phyloP scores from a whole-genome alignment of 163 green algal species.

The Scenedesmus sp. region DNA sequence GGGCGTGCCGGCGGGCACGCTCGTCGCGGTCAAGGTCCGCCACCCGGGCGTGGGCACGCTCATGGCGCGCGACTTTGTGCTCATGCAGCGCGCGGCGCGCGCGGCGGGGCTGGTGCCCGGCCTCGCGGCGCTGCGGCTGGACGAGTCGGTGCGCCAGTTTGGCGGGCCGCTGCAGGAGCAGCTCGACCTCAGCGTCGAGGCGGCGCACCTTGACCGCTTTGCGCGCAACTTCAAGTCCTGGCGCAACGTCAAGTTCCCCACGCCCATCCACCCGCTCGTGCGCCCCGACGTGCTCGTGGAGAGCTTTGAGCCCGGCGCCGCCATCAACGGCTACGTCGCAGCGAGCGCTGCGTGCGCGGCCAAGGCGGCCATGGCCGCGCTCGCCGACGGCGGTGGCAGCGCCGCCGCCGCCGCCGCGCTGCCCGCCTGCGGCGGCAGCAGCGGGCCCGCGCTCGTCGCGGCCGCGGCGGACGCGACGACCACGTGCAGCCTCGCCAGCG shows the following conservation, averaged over 20 bases:
- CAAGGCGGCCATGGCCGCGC: conserved; percentile 7
- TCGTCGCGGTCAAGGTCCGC: conserved; percentile 84
- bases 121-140: conserved; percentile 81
- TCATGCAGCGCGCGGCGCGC: conserved; percentile 83
- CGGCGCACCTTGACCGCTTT: conserved; percentile 86
- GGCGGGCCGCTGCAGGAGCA: conserved; percentile 84
- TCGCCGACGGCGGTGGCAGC: neutral
- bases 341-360: conserved; percentile 27
- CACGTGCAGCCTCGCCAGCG: neutral
- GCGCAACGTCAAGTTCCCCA: conserved; percentile 55
- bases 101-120: conserved; percentile 59
- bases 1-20: conserved; percentile 24
- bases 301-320: conserved; percentile 82
- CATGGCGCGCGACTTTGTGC: conserved; percentile 88
- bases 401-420: neutral
- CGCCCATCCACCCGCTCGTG: conserved; percentile 82
- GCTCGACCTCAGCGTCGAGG: conserved; percentile 92
- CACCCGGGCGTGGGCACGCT: conserved; percentile 80
- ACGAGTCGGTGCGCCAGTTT: conserved; percentile 96
- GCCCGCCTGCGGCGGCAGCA: neutral
- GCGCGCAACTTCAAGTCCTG: conserved; percentile 85
- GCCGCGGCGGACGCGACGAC: conserved; percentile 1
- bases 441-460: neutral
- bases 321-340: conserved; percentile 40
- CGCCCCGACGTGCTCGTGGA: conserved; percentile 84